Conservation (phyloP, 441 rosid genomes). For the Erysimum pusillum region DNA sequence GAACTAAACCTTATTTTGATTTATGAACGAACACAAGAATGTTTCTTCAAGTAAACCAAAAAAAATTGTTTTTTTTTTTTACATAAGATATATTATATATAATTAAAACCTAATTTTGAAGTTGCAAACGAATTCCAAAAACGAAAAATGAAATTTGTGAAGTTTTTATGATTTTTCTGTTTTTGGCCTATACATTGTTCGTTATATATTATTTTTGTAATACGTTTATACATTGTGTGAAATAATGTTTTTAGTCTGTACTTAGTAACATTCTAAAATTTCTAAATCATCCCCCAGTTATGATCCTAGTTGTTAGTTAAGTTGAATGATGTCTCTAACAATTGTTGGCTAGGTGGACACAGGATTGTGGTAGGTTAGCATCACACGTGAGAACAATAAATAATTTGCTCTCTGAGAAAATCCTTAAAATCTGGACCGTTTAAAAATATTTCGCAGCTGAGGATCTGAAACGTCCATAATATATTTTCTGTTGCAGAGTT, state of each 20-base stretch:
- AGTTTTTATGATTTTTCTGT: background rate
- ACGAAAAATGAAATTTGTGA: background rate
- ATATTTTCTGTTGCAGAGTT: conserved; percentile 39
- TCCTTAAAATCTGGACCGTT: conserved; percentile 29
- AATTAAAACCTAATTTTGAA: background rate
- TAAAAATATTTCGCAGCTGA: conserved; percentile 15
- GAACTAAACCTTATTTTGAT: background rate
- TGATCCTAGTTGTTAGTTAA: conserved; percentile 6
- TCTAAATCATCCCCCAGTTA: background rate
- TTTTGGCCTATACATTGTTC: background rate
- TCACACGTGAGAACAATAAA: conserved; percentile 42
- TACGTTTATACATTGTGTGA: background rate
- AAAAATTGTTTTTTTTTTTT: background rate
- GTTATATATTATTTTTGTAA: background rate
- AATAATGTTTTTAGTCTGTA: background rate
- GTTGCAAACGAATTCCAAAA: background rate
- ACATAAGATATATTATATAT: background rate
- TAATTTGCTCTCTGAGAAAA: conserved; percentile 4
- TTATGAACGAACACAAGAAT: background rate
- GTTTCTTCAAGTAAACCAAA: background rate
- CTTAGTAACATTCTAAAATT: no score
- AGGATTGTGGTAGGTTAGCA: conserved; percentile 37
- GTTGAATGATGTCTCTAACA: conserved; percentile 39
- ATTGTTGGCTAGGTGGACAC: conserved; percentile 20
- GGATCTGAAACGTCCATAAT: conserved; percentile 39